phyloP scores from a whole-genome alignment of 331 rosid species.

The Quercus phellos region DNA sequence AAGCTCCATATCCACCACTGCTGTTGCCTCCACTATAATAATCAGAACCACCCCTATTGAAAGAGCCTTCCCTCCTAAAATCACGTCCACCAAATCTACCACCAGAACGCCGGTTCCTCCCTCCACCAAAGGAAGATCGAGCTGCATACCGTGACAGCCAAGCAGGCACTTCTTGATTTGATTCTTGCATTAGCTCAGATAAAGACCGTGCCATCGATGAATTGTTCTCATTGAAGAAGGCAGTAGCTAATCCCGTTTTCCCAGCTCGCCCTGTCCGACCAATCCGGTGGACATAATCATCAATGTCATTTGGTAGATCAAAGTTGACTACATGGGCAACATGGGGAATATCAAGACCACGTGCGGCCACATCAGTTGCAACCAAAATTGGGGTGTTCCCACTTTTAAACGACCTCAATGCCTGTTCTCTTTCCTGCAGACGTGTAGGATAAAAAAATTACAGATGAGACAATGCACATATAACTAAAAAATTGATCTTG shows the following conservation, averaged over 20 bases:
- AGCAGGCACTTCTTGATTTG: constrained; percentile 87
- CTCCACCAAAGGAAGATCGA: constrained; percentile 53
- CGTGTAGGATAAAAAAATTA: neutral
- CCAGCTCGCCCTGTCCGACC: constrained; percentile 98
- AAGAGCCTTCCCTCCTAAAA: constrained; percentile 61
- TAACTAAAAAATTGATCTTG: neutral
- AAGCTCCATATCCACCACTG: constrained; percentile 54
- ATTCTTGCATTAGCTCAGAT: constrained; percentile 85
- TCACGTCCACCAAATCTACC: constrained; percentile 93
- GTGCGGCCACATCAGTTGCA: constrained; percentile 97
- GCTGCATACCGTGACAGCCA: constrained; percentile 81
- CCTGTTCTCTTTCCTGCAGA: constrained; percentile 87
- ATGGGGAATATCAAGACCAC: constrained; percentile 94
- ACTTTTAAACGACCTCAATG: constrained; percentile 80
- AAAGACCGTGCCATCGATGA: constrained; percentile 66
- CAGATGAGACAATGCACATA: neutral
- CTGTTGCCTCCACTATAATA: constrained; percentile 60
- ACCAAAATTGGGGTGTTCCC: constrained; percentile 90
- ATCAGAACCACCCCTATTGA: constrained; percentile 70
- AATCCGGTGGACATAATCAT: constrained; percentile 92
- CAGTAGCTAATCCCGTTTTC: constrained; percentile 86
- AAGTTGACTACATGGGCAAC: constrained; percentile 92
- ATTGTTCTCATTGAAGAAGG: constrained; percentile 84
- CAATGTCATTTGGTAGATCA: constrained; percentile 94
- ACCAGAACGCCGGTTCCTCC: constrained; percentile 81